phyloP scores from a whole-genome alignment of 192 early-diverging fungal genomes.

The Entomortierella parvispora region DNA sequence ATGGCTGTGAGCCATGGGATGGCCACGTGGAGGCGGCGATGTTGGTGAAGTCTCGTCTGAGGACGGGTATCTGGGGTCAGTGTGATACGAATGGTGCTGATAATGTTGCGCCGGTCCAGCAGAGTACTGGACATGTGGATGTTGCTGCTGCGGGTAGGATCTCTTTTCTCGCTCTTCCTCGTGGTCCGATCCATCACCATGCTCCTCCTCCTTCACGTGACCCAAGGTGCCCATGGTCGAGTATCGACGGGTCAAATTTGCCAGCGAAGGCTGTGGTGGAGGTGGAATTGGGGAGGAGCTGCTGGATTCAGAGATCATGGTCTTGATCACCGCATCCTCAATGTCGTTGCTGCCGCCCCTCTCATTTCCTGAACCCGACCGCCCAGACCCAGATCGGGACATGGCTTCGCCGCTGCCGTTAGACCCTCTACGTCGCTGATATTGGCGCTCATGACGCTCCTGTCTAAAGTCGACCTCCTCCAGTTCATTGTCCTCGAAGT shows the following conservation, averaged over 20 bases:
- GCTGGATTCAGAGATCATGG: slow-evolving; percentile 31
- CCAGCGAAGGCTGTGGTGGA: background rate
- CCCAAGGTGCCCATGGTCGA: slow-evolving; percentile 42
- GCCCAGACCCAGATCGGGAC: slow-evolving; percentile 28
- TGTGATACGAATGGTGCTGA: slow-evolving; percentile 45
- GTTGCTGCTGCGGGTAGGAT: background rate
- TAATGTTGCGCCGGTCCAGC: background rate
- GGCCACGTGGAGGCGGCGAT: background rate
- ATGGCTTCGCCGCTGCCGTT: slow-evolving; percentile 16
- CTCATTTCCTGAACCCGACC: background rate
- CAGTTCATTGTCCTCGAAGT: background rate
- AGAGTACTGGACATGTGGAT: background rate
- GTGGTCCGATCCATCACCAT: slow-evolving; percentile 13
- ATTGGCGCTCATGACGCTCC: background rate
- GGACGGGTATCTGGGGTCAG: slow-evolving; percentile 14
- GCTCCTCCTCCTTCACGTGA: slow-evolving; percentile 47
- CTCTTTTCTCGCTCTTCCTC: background rate
- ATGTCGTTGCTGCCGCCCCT: slow-evolving; percentile 19
- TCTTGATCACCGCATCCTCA: slow-evolving; percentile 41
- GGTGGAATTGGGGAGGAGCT: background rate
- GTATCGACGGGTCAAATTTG: slow-evolving; percentile 30
- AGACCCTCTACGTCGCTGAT: slow-evolving; percentile 1
- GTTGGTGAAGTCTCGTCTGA: background rate
- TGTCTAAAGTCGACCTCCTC: background rate
- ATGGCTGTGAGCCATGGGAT: slow-evolving; percentile 16